phyloP scores from a whole-genome alignment of 2,329 filamentous ascomycete species.

The Fusarium praegraminearum region DNA sequence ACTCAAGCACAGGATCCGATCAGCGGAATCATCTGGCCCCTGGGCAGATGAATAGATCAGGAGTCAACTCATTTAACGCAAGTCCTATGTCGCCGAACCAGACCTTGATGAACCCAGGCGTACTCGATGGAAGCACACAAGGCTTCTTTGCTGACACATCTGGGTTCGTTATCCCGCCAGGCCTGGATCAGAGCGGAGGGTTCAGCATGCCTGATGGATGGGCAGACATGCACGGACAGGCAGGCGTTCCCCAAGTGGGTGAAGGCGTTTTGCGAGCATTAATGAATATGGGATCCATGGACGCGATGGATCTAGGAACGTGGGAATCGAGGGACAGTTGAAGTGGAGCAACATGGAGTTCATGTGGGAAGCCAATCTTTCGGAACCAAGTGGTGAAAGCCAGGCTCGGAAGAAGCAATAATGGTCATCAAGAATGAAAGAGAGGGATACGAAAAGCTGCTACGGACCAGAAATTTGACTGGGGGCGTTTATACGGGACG shows the following conservation, averaged over 20 bases:
- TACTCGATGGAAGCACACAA: slow-evolving; percentile 53
- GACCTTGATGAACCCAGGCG: slow-evolving; percentile 54
- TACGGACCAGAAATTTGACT: slow-evolving; percentile 13
- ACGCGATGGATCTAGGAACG: slow-evolving; percentile 67
- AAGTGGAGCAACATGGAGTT: slow-evolving; percentile 24
- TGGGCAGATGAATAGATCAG: slow-evolving; percentile 55
- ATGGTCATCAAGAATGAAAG: slow-evolving; percentile 13
- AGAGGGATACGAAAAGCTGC: slow-evolving; percentile 13
- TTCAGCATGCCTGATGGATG: slow-evolving; percentile 62
- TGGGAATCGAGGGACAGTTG: slow-evolving; percentile 58
- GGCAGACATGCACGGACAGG: slow-evolving; percentile 57
- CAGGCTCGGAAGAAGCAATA: neutral
- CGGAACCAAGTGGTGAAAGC: neutral
- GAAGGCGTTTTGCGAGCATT: slow-evolving; percentile 69
- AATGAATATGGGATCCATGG: slow-evolving; percentile 70
- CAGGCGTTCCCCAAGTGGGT: slow-evolving; percentile 66
- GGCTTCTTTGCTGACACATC: slow-evolving; percentile 57
- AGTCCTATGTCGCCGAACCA: slow-evolving; percentile 63
- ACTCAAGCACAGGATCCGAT: slow-evolving; percentile 61
- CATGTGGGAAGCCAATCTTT: neutral
- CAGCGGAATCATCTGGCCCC: slow-evolving; percentile 46
- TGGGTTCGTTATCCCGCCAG: slow-evolving; percentile 52
- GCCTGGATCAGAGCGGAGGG: slow-evolving; percentile 44
- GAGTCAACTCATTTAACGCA: slow-evolving; percentile 62
- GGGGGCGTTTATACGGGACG: slow-evolving; percentile 34